These are phyloP conservation scores for Fistulifera pelliculosa DNA, from an alignment of 108 stramenopile species.

Conservation along the genomic window DNA sequence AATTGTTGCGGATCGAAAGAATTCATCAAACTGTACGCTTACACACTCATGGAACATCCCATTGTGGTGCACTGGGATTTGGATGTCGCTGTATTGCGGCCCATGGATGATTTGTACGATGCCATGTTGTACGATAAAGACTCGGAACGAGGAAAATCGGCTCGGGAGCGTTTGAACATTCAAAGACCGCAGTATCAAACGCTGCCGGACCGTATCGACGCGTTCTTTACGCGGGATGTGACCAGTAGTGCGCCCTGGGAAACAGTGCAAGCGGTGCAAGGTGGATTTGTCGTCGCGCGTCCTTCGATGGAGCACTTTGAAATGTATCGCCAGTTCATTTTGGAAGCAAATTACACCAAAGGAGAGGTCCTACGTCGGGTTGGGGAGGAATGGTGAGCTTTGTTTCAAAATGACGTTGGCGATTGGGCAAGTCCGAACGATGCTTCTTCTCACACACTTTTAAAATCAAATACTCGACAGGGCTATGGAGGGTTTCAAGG, in stretches of 20 bases:
- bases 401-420: no score
- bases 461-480: no score
- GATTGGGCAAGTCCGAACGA: no score
- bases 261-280: constrained; percentile 43
- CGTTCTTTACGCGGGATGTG: constrained; percentile 63
- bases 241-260: constrained; percentile 41
- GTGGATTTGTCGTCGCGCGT: constrained; percentile 52
- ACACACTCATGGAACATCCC: constrained; percentile 50
- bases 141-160: constrained; percentile 22
- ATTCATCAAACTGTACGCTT: constrained; percentile 47
- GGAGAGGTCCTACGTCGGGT: constrained; percentile 45
- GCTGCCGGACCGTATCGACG: constrained; percentile 50
- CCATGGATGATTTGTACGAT: constrained; percentile 70
- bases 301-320: constrained; percentile 35
- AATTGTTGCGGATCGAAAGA: constrained; percentile 65
- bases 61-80: constrained; percentile 48
- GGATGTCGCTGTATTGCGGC: constrained; percentile 45
- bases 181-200: constrained; percentile 35
- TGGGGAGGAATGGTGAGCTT: constrained; percentile 32
- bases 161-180: constrained; percentile 25
- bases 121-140: constrained; percentile 37
- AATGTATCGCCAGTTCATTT: constrained; percentile 38
- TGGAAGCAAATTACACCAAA: constrained; percentile 41
- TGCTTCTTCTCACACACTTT: no score
- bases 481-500: constrained; percentile 63